Evolutionary conservation across 192 early-diverging fungal species (phyloP).

Genomic region (Thamnidium elegans): DNA sequence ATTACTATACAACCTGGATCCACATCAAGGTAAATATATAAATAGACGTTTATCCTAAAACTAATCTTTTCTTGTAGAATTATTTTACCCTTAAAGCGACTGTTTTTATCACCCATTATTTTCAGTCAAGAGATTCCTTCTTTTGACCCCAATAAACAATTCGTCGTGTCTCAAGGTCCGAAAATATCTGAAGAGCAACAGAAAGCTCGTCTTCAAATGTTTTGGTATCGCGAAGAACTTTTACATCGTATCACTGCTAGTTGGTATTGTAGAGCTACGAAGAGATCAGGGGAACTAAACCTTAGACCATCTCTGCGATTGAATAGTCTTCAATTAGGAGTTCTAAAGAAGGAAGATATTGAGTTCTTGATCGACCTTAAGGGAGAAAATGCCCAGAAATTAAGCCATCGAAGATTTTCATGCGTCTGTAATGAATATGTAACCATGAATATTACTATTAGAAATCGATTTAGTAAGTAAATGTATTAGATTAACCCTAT

Average conservation of each 20-base stretch:
- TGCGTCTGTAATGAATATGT: conserved; percentile 47
- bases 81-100: conserved; percentile 57
- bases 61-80: conserved; percentile 9
- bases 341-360: conserved; percentile 61
- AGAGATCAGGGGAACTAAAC: conserved; percentile 52
- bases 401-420: conserved; percentile 35
- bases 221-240: conserved; percentile 75
- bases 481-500: background rate
- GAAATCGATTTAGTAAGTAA: conserved; percentile 50
- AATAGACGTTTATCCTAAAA: background rate
- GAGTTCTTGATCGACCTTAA: conserved; percentile 47
- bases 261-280: conserved; percentile 47
- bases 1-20: conserved; percentile 33
- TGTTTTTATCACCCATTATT: conserved; percentile 49
- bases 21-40: conserved; percentile 17
- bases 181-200: conserved; percentile 54
- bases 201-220: conserved; percentile 50
- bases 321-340: conserved; percentile 49
- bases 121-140: conserved; percentile 62
- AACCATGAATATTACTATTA: conserved; percentile 43
- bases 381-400: background rate
- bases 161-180: conserved; percentile 63
- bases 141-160: conserved; percentile 68
- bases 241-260: conserved; percentile 49
- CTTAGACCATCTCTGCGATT: conserved; percentile 53